phyloP scores from a whole-genome alignment of 345 rosid species.

The Cardamine chenopodiifolia region DNA sequence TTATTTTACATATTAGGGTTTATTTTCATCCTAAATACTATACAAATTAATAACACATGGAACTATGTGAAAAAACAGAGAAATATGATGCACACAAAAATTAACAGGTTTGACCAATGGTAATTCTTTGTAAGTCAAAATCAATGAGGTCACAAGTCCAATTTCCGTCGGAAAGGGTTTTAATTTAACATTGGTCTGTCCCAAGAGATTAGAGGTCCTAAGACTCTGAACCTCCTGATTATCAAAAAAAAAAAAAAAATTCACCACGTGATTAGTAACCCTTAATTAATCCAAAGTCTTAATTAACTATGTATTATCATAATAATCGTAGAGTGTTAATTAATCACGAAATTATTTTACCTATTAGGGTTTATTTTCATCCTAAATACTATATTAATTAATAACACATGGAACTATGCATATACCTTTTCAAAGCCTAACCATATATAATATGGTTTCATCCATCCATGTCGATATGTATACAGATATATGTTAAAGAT shows the following conservation, averaged over 20 bases:
- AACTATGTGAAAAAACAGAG: too few species aligned
- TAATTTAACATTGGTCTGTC: too few species aligned
- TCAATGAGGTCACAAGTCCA: too few species aligned
- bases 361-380: not conserved
- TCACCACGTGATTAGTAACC: constrained; percentile 37
- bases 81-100: too few species aligned
- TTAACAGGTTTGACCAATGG: too few species aligned
- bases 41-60: constrained; percentile 36
- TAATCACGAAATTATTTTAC: constrained; percentile 7
- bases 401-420: constrained; percentile 23
- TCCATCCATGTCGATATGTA: not conserved
- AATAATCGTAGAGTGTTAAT: constrained; percentile 23
- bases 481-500: not conserved
- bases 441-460: constrained; percentile 20
- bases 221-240: too few species aligned
- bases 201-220: too few species aligned
- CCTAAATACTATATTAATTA: not conserved
- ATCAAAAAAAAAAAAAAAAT: too few species aligned
- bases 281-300: constrained; percentile 21
- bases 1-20: not conserved
- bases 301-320: constrained; percentile 27
- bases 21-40: not conserved
- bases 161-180: too few species aligned
- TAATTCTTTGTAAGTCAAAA: too few species aligned
- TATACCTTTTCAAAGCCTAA: constrained; percentile 29